Base-by-base conservation (phyloP, 805 yeast species). In the Saturnispora mendoncae region DNA sequence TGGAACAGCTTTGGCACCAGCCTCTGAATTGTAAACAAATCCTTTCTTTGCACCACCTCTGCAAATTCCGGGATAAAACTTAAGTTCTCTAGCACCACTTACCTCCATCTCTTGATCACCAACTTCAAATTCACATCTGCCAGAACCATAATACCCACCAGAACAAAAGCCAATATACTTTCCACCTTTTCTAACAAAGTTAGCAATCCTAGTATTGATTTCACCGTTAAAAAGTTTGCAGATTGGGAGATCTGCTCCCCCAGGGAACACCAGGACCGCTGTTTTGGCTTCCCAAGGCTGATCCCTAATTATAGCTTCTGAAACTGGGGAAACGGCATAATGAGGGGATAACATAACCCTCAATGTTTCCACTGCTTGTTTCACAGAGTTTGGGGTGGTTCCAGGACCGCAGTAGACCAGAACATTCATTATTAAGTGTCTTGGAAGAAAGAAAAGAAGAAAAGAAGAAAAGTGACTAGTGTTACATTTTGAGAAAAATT, bases 171-270 rank as follows among this genome's bases (percentile, higher is more conserved):
- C 98, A 17, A 90, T 59, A 53, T 66, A 86, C 37, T 68, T 65
- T 2, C 99, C 99, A 24, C 97, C 98, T 41, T 68, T 66, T 24
- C 76, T 66, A 1, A 86, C 86, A 50, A 69, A 86, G 38, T 74
- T 74, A 21, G 64, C 58, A 46, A 86, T 84, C 29, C 68, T 65
- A 8, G 62, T 52, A 52, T 80, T 84, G 0, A 87, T 85, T 2
- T 60, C 62, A 1, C 94, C 90, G 53, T 81, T 78, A 47, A 94
- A 70, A 4, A 71, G 74, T 39, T 69, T 66, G 48, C 95, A 84
- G 50, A 80, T 76, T 0, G 97, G 97, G 38, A 86, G 64, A 57
- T 92, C 98, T 1, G 97, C 97, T 6, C 99, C 99, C 4, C 98
- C 99, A 0, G 98, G 99, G 21, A 92, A 60, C 1, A 87, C 95